Base-by-base conservation (phyloP, 805 yeast genomes). In the Candida jianshihensis region DNA sequence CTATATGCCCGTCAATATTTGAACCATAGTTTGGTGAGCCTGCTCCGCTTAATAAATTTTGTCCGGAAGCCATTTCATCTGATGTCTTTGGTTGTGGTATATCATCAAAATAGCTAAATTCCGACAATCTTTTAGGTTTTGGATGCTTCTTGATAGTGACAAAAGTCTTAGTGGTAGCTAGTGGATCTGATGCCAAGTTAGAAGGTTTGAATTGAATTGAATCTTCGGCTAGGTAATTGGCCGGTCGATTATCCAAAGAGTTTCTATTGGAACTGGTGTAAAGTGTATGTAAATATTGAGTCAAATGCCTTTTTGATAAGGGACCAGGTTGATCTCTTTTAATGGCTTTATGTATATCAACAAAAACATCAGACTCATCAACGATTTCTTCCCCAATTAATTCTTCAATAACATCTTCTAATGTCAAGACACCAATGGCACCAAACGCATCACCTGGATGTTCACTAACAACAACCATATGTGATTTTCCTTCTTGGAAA, bases 341-440 rank as follows among this genome's bases (percentile, higher is more conserved):
- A 53, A 89, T 87, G 41, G 86, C 86, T 44, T 84, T 83, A 59
- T 86, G 86, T 44, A 89, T 83, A 60, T 90, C 97, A 39, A 89
- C 74, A 53, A 83, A 88, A 15, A 92, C 97, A 56, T 90, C 98
- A 18, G 88, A 78, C 62, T 90, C 98, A 56, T 90, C 98, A 29
- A 90, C 90, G 53, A 90, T 90, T 58, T 90, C 98, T 61, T 90
- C 97, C 34, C 98, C 98, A 58, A 90, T 90, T 45, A 90, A 70
- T 61, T 90, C 98, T 60, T 90, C 98, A 54, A 90, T 92, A n/a
- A 90, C 97, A 55, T 90, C 98, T 61, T 90, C 98, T 42, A 90
- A 67, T 1, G 98, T 90, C 30, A 90, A 66, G 9, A 90, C 95
- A 45, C 98, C 98, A 22, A 82, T 57, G 1, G 96, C 92, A 16